Base-by-base conservation (phyloP, 2,329 filamentous ascomycete species). In the Ascochyta clinopodiicola region DNA sequence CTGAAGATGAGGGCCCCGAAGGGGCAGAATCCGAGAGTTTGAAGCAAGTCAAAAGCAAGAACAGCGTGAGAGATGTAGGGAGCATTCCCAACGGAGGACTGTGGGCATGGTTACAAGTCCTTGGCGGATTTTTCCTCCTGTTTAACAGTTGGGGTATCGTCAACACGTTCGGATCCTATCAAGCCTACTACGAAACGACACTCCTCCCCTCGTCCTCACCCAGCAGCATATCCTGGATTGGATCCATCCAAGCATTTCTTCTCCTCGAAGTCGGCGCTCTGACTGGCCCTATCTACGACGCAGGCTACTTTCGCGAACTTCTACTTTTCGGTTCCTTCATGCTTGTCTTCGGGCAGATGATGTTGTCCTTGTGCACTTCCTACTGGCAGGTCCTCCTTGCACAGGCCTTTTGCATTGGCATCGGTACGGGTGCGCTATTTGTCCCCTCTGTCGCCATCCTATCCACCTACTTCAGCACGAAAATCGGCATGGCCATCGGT, bases 341-440 rank as follows among this genome's bases (percentile, higher is more conserved):
- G 38, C 68, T 81, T 6, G 78, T 82, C 3, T 73, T 82, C 32
- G 81, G 81, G 4, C 76, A 80, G 44, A 82, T 82, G 80, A 82
- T 82, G 80, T 68, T 82, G 1, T 79, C 76, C 36, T 69, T 82
- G 6, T 80, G 79, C 53, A 73, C 66, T 2, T 59, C 71, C 40
- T 83, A 80, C 74, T 82, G 77, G 73, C 80, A 83, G 57, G 75
- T 82, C 9, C 69, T 83, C 7, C 77, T 83, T 15, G 75, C 80
- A 1, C 81, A 83, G 59, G 81, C 75, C 0, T 73, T 83, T 44
- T 80, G 78, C 62, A 76, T 81, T 42, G 80, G 80, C 22, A 70
- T 80, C 12, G 81, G 81, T 21, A 72, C 74, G 1, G 80, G 79
- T 2, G 70, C 64, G 36, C 63, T 81, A 2, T 81, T 79, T 44